Evolutionary conservation across 2,329 filamentous ascomycete species (phyloP), one percentile per base, ranked within the genome.

Genomic region (Nigrospora oryzae): DNA sequence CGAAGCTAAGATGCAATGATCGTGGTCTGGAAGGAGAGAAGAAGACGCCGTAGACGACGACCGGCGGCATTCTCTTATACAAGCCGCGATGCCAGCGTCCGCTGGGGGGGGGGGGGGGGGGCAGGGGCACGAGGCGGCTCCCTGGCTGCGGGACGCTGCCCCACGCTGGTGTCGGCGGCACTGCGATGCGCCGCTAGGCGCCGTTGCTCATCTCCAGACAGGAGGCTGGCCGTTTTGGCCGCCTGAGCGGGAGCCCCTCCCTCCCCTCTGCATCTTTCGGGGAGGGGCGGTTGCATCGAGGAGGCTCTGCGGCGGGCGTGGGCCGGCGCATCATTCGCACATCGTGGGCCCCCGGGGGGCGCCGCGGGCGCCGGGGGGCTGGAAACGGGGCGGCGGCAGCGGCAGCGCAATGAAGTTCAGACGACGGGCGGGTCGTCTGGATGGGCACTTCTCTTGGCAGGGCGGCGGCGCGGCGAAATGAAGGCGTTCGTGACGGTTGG

Each of bases 1-100:
- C 33, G 34, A 42, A 42, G 40, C 33, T 42, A 28, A 41, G 39
- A 41, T 41, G 39, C 39, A 11, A 41, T 41, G 39, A 41, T 41
- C 39, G 39, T 41, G 39, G 4, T 41, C 19, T 23, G 19, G 39
- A n/a, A 5, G n/a, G 23, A 23, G 31, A 28, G 7, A 28, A 28
- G 23, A 28, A 28, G 1, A 41, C 13, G 4, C 23, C 39, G 16
- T 34, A 41, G 12, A 34, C 39, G 34, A 33, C 32, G 13, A 41
- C 16, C 39, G 30, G 31, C 14, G 39, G 34, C 32, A 31, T 13
- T 7, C 39, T 41, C 39, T 41, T 41, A 41, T 41, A 41, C 34
- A 16, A 16, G 16, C 11, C 12, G 31, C 23, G 23, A 28, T 28
- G 23, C 19, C 19, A 23, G 19, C 19, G 6, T 4, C 4, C 19